These are phyloP conservation scores for Phylloporus arenicola DNA, from an alignment of 768 basidiomycete species.

Conservation along the genomic window DNA sequence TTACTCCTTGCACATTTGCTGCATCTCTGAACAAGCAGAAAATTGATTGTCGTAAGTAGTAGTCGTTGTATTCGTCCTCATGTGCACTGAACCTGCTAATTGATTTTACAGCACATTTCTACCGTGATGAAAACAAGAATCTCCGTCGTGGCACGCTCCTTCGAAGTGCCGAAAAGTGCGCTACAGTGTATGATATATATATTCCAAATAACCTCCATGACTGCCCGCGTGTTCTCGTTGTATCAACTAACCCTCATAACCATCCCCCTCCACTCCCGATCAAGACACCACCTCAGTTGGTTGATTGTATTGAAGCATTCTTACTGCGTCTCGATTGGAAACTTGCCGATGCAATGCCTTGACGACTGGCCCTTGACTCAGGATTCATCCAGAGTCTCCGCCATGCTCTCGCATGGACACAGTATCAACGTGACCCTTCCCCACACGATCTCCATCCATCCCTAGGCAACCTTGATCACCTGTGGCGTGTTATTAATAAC, in stretches of 20 bases:
- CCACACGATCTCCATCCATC: not conserved
- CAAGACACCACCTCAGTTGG: not conserved
- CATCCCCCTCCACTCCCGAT: not conserved
- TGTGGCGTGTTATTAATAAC: not conserved
- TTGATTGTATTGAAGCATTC: not conserved
- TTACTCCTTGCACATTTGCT: constrained; percentile 12
- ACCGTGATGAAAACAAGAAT: too few relatives aligned
- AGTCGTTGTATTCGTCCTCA: too few relatives aligned
- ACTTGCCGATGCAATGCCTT: constrained; percentile 1
- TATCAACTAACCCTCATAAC: not conserved
- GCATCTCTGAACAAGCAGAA: constrained; percentile 15
- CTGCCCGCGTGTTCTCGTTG: not conserved
- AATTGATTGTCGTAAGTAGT: constrained; percentile 12
- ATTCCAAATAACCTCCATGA: not conserved
- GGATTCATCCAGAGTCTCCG: not conserved
- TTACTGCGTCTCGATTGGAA: not conserved
- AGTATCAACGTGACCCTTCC: not conserved
- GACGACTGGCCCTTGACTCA: not conserved
- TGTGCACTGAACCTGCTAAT: not conserved
- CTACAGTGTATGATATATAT: not conserved
- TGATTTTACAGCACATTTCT: too few relatives aligned
- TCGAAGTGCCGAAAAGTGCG: not conserved
- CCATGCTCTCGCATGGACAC: not conserved
- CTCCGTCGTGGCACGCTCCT: not conserved
- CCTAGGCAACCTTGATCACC: not conserved